Percentiles rank a stretch among this genome's conserved stretches.
These are phyloP conservation scores for Elaeis guineensis DNA, from an alignment of 176 grass and related monocot genomes.

Conservation along the genomic window DNA sequence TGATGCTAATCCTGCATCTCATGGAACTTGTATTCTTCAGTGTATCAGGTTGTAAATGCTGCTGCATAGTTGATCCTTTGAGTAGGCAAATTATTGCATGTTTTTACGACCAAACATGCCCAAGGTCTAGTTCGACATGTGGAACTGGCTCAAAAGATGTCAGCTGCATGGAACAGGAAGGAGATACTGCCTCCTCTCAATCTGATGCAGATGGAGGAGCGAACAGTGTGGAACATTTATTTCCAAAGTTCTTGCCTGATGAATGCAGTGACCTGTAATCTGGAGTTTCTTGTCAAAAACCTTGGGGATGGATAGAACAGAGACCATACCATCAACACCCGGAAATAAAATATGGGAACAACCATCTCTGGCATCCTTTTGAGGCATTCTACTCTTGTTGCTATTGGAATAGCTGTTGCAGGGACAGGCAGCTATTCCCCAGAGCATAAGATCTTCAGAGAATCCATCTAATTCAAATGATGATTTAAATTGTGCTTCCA, in stretches of 20 bases:
- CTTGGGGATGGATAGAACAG: slow-evolving; percentile 52
- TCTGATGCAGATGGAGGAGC: background rate
- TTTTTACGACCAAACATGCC: slow-evolving; percentile 33
- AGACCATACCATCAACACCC: slow-evolving; percentile 15
- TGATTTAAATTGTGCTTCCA: slow-evolving; percentile 19
- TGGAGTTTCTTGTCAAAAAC: slow-evolving; percentile 58
- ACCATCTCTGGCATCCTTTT: slow-evolving; percentile 62
- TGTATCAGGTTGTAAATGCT: no score
- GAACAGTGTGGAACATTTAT: background rate
- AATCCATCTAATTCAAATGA: slow-evolving; percentile 14
- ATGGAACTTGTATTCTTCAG: background rate
- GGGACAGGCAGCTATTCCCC: slow-evolving; percentile 52
- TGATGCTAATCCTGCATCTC: background rate
- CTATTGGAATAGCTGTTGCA: slow-evolving; percentile 66
- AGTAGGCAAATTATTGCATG: slow-evolving; percentile 61
- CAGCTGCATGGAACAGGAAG: slow-evolving; percentile 6
- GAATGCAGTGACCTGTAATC: slow-evolving; percentile 14
- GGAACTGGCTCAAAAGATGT: slow-evolving; percentile 6
- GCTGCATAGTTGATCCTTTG: no score
- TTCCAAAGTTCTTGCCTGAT: background rate
- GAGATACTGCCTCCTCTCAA: slow-evolving; percentile 4
- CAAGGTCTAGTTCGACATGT: slow-evolving; percentile 10
- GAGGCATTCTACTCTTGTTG: slow-evolving; percentile 66
- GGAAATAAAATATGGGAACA: slow-evolving; percentile 17
- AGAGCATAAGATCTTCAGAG: slow-evolving; percentile 13